Evolutionary conservation across 257 asterid genomes (phyloP).

Genomic region (Primulina tabacum): DNA sequence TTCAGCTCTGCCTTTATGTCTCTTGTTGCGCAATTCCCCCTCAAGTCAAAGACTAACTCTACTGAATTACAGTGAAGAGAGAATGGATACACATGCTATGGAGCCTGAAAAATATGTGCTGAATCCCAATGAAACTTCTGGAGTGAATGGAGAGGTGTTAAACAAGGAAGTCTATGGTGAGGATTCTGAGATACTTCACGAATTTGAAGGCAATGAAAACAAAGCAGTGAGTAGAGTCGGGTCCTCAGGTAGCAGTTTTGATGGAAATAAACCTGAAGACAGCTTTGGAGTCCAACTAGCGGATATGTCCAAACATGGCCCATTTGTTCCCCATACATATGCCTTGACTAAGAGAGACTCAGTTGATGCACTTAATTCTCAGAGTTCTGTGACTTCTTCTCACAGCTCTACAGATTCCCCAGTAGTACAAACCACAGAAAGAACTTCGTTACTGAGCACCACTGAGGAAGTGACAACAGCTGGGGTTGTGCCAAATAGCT

Average conservation of each 20-base stretch:
- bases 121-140: constrained; percentile 31
- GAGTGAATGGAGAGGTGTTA: constrained; percentile 32
- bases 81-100: constrained; percentile 18
- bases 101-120: constrained; percentile 28
- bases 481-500: constrained; percentile 8
- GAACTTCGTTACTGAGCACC: constrained; percentile 26
- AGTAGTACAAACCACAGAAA: constrained; percentile 29
- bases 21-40: constrained; percentile 49
- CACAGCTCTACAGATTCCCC: constrained; percentile 31
- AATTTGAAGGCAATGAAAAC: constrained; percentile 22
- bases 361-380: constrained; percentile 36
- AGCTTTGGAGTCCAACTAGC: constrained; percentile 16
- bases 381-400: constrained; percentile 38
- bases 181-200: constrained; percentile 24
- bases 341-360: constrained; percentile 27
- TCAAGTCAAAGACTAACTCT: constrained; percentile 21
- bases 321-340: constrained; percentile 22
- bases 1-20: constrained; percentile 58
- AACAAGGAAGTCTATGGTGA: constrained; percentile 21
- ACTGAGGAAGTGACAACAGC: constrained; percentile 26
- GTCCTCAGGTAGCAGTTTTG: constrained; percentile 24
- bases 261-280: constrained; percentile 25
- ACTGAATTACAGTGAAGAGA: constrained; percentile 28
- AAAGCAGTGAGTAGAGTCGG: constrained; percentile 21
- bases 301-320: constrained; percentile 29